A percentile compares a stretch with the other conserved stretches of the same genome.
phyloP scores from a whole-genome alignment of 169 alveolate species.

The Plasmodium reichenowi region DNA sequence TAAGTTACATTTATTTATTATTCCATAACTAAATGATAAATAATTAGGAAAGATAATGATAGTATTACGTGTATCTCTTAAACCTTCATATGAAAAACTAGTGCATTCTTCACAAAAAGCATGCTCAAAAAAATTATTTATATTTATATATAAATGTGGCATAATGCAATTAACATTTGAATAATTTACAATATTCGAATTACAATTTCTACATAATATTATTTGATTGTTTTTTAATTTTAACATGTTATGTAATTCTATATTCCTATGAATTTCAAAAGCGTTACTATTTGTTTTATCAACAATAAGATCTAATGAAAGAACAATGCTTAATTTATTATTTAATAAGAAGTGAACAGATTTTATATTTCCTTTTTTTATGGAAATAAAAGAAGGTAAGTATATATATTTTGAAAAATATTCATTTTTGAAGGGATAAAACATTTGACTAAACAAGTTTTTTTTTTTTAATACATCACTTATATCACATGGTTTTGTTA shows the following conservation, averaged over 20 bases:
- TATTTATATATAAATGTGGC: slow-evolving; percentile 37
- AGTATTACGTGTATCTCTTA: slow-evolving; percentile 26
- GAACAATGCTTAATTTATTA: slow-evolving; percentile 18
- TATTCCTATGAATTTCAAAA: slow-evolving; percentile 25
- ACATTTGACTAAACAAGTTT: slow-evolving; percentile 13
- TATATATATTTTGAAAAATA: slow-evolving; percentile 25
- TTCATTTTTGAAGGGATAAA: background rate
- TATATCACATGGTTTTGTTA: slow-evolving; percentile 11
- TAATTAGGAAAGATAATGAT: slow-evolving; percentile 50
- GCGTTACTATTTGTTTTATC: slow-evolving; percentile 13
- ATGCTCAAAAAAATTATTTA: slow-evolving; percentile 40
- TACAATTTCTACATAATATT: slow-evolving; percentile 35
- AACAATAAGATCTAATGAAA: slow-evolving; percentile 35
- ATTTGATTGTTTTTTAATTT: slow-evolving; percentile 17
- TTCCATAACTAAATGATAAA: slow-evolving; percentile 28
- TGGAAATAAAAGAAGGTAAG: slow-evolving; percentile 34
- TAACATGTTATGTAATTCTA: slow-evolving; percentile 56
- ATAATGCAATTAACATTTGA: slow-evolving; percentile 45
- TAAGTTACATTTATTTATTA: slow-evolving; percentile 33
- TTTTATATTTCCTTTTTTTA: slow-evolving; percentile 42
- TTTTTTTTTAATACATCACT: slow-evolving; percentile 1
- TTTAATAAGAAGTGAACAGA: slow-evolving; percentile 36
- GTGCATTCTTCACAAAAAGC: slow-evolving; percentile 75
- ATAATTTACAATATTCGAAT: slow-evolving; percentile 17
- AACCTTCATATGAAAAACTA: slow-evolving; percentile 25